These are phyloP conservation scores for Hibiscus tridactylites DNA, from an alignment of 345 rosid species.

Conservation along the genomic window DNA sequence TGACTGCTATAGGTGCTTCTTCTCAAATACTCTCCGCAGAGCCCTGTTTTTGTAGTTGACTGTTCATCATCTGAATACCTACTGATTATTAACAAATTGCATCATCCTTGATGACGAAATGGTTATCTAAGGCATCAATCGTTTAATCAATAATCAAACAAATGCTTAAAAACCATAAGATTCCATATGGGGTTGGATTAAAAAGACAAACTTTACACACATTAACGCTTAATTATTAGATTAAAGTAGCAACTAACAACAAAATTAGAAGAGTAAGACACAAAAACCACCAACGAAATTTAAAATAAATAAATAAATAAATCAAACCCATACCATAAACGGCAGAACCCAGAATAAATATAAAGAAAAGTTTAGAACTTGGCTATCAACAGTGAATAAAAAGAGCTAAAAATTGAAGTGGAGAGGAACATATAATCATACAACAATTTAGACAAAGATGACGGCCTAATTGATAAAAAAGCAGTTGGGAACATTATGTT, in stretches of 20 bases:
- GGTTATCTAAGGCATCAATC: too few relatives aligned
- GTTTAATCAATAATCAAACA: neutral
- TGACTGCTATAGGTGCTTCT: neutral
- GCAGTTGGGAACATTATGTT: slow-evolving; percentile 7
- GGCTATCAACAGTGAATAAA: neutral
- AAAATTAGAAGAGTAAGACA: neutral
- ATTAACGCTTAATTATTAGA: neutral
- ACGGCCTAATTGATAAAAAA: slow-evolving; percentile 12
- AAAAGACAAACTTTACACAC: neutral
- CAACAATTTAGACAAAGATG: neutral
- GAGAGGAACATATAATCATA: neutral
- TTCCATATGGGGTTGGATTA: neutral
- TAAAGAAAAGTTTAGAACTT: neutral
- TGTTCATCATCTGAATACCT: neutral
- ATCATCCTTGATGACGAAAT: neutral
- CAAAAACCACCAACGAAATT: neutral
- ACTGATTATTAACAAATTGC: neutral
- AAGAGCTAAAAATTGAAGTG: neutral
- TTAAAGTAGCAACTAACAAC: neutral
- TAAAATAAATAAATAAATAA: neutral
- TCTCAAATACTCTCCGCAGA: neutral
- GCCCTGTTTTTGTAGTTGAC: neutral
- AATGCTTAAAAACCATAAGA: neutral
- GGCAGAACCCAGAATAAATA: neutral
- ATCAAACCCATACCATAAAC: neutral